These are phyloP conservation scores for Apodospora peruviana DNA, from an alignment of 495 filamentous ascomycete genomes.

Conservation along the genomic window DNA sequence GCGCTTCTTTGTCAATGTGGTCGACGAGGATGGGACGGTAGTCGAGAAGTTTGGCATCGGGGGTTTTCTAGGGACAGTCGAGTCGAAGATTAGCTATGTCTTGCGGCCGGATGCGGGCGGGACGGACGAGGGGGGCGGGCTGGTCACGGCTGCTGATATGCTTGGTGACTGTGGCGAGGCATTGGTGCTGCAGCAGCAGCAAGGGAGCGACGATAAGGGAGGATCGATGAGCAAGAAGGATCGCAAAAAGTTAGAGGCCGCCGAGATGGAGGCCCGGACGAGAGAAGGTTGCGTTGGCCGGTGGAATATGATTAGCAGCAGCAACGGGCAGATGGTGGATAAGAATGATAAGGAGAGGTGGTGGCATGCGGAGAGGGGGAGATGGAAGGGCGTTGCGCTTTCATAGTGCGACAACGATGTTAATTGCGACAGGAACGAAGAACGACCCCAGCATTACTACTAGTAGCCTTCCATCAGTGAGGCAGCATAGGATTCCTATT, in stretches of 20 bases:
- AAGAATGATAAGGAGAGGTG: slow-evolving; percentile 45
- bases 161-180: slow-evolving; percentile 39
- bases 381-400: slow-evolving; percentile 35
- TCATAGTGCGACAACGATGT: too few species aligned
- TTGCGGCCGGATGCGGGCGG: slow-evolving; percentile 54
- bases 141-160: slow-evolving; percentile 51
- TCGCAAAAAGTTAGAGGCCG: slow-evolving; percentile 16
- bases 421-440: too few species aligned
- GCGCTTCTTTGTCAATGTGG: slow-evolving; percentile 46
- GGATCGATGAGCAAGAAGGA: slow-evolving; percentile 10
- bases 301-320: slow-evolving; percentile 49
- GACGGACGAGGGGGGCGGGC: slow-evolving; percentile 47
- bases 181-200: slow-evolving; percentile 11
- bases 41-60: slow-evolving; percentile 45
- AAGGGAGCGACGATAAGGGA: slow-evolving; percentile 4
- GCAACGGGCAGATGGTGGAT: slow-evolving; percentile 28
- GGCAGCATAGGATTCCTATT: too few species aligned
- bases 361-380: slow-evolving; percentile 45
- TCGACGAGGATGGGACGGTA: slow-evolving; percentile 43
- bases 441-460: too few species aligned
- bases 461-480: too few species aligned
- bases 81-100: slow-evolving; percentile 52
- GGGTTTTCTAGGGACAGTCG: slow-evolving; percentile 53
- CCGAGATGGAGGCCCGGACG: slow-evolving; percentile 15
- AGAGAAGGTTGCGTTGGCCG: slow-evolving; percentile 47